Evolutionary conservation across 805 yeast genomes (phyloP), one percentile per base, ranked within the genome.

Genomic region (Starmerella tilneyi): DNA sequence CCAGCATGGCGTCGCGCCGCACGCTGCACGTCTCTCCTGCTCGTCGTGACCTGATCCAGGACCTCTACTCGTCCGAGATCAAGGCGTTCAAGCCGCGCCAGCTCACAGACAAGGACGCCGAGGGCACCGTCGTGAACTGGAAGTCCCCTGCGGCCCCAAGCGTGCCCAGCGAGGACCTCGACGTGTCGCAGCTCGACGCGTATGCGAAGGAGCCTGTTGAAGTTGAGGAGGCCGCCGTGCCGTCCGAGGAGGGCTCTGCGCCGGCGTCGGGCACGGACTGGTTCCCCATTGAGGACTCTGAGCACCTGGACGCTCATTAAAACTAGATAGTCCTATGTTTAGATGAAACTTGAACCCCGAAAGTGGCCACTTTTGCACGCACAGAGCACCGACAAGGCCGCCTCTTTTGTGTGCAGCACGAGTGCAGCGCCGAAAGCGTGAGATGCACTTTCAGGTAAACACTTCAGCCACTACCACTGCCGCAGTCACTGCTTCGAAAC

Each of bases 11-110:
- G n/a, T 15, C 48, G 46, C 42, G 43, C 33, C 54, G 54, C 38
- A 20, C 47, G 44, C 40, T 58, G 54, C 57, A 52, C 56, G 55
- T 58, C 32, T 53, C 60, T 11, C 47, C 48, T 16, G 56, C 51
- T 24, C 58, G 60, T 39, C 51, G 54, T 56, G 75, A 88, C 74
- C 71, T 82, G 63, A 66, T 88, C 62, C 75, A 84, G 65, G 95
- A 88, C 56, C 75, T 88, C 57, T 88, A 88, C 72, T 69, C 89
- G 62, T 78, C 75, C 65, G 94, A 88, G 68, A 72, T 92, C 68
- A 84, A 80, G 71, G 76, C 78, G 51, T 88, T 84, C 78, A 85
- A 86, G 73, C 88, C 95, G 63, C 75, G 80, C 48, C 78, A 85
- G 50, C 63, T 80, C 45, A 68, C 81, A 48, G 76, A 82, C 48